A percentile compares a stretch with the other conserved stretches of the same genome.
Conservation (phyloP, 257 asterid genomes). For the Cordia subcordata region DNA sequence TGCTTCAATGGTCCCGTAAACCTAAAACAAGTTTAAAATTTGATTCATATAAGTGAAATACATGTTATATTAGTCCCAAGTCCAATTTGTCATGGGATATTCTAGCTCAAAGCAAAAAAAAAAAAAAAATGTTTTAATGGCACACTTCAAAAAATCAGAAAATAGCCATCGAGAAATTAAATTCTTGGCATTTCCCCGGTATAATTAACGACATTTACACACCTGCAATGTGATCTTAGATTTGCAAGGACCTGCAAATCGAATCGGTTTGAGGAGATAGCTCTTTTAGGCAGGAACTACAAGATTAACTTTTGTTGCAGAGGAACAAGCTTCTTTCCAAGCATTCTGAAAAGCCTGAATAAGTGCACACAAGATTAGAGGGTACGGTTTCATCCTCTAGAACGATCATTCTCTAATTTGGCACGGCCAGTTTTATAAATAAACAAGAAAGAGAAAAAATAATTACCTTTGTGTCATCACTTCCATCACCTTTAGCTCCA, state of each 20-base stretch:
- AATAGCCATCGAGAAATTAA: no score
- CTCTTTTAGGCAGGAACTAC: slow-evolving; percentile 14
- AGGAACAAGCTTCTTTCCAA: slow-evolving; percentile 36
- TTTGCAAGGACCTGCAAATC: slow-evolving; percentile 36
- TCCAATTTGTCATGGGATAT: no score
- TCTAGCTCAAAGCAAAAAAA: no score
- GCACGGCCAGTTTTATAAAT: no score
- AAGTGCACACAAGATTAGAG: not conserved
- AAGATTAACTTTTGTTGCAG: slow-evolving; percentile 14
- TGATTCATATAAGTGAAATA: no score
- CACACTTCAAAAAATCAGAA: no score
- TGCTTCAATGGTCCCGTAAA: slow-evolving; percentile 54
- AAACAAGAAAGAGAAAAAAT: no score
- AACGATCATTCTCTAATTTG: no score
- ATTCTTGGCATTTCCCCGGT: no score
- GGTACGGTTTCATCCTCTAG: no score
- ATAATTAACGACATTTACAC: slow-evolving; percentile 3
- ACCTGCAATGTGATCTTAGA: slow-evolving; percentile 30
- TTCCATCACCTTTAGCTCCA: slow-evolving; percentile 43
- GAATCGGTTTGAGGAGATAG: slow-evolving; percentile 30
- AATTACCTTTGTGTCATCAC: slow-evolving; percentile 29
- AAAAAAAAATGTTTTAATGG: no score
- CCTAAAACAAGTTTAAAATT: slow-evolving; percentile 23
- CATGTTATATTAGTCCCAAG: no score
- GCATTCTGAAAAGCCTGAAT: slow-evolving; percentile 33